Evolutionary conservation across 352 stramenopile genomes (phyloP).

Genomic region (Phytophthora idaei): DNA sequence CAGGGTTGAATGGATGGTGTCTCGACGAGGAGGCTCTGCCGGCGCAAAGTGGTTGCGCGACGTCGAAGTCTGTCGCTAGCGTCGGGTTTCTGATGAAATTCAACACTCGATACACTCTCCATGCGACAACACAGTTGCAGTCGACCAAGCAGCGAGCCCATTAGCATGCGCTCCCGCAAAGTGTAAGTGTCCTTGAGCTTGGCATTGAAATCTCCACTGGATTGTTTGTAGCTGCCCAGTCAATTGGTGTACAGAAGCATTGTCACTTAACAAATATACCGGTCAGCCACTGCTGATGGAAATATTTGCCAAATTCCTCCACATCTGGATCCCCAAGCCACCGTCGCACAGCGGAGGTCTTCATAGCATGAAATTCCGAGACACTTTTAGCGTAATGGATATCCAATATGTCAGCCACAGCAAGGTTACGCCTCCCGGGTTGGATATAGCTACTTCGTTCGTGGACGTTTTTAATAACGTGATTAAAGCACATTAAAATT

Average conservation of each 20-base stretch:
- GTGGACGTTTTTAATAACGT: not conserved
- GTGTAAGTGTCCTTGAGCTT: not conserved
- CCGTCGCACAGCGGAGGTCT: not conserved
- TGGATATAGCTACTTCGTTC: not conserved
- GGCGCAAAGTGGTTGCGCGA: not conserved
- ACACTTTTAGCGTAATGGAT: not conserved
- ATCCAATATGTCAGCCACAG: conserved; percentile 2
- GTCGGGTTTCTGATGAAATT: not conserved
- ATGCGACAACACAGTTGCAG: not conserved
- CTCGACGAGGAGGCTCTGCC: not conserved
- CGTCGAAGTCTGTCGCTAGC: not conserved
- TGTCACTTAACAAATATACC: no score
- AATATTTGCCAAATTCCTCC: not conserved
- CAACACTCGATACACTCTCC: not conserved
- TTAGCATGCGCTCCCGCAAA: not conserved
- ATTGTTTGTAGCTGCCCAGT: not conserved
- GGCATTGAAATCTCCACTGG: not conserved
- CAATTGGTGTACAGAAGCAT: not conserved
- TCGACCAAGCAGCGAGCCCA: not conserved
- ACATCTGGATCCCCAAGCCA: not conserved
- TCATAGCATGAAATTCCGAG: not conserved
- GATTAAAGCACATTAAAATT: conserved; percentile 8
- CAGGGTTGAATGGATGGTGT: not conserved
- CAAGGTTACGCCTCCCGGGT: not conserved
- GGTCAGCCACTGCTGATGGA: not conserved